Evolutionary conservation across 495 filamentous ascomycete genomes (phyloP), one percentile per base, ranked within the genome.

Genomic region (Hypomontagnella monticulosa): DNA sequence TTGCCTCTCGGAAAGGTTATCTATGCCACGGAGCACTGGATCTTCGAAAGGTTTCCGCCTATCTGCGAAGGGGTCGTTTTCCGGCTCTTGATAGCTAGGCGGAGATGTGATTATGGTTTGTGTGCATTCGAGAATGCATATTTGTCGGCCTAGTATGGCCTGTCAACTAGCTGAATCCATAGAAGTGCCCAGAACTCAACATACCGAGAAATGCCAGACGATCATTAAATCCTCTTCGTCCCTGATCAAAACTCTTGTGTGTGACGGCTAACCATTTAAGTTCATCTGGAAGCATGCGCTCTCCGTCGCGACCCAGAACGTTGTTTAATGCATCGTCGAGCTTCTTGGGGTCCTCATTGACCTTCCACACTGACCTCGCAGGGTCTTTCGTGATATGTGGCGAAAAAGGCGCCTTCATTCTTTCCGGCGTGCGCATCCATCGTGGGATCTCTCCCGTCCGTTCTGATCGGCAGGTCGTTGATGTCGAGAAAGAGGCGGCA

Each of bases 191-290:
- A 10, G 12, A 34, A 57, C 30, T 8, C 19, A 38, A 70, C 87
- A 70, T 85, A 96, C 95, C 95, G 36, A 97, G 80, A 64, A 90
- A 93, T n/a, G 90, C 89, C 75, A 99, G 82, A 57, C 93, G 87
- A 61, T 97, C 93, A 75, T 98, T 99, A 80, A 91, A 97, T 9
- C 93, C 93, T 80, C 93, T 88, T 71, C 92, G 83, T 47, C 93
- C 95, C 69, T 97, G 92, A 78, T 98, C 95, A 75, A 97, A 98
- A 77, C 92, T 97, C 87, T 97, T 97, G 76, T 99, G 95, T 37
- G 95, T 99, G 57, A 99, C 85, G 9, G 94, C 93, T 66, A 97
- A 83, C 95, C 94, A 99, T 78, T 97, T 97, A 67, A 94, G 81
- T 78, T 98, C 93, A 2, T 97, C 93, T 33, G 88, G 88, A 63